Evolutionary conservation across 1,139 yeast genomes (phyloP).

Genomic region (Taphrina confusa): DNA sequence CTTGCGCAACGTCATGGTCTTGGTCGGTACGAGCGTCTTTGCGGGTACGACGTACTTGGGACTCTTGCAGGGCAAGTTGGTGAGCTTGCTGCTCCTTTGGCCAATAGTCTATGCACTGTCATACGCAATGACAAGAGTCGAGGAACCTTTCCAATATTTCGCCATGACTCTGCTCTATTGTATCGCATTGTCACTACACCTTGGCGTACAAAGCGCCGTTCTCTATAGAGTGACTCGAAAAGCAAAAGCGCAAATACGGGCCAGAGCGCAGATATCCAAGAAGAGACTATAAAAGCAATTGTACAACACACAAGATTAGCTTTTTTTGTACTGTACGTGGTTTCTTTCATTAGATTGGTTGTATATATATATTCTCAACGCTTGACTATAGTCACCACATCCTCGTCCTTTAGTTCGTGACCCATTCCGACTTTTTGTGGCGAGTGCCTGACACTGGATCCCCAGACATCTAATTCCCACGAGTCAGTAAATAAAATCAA

Average conservation of each 20-base stretch:
- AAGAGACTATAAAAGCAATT: neutral
- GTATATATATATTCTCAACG: conserved; percentile 55
- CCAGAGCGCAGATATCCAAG: neutral
- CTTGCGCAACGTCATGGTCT: neutral
- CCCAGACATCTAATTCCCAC: conserved; percentile 47
- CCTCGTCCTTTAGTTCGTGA: conserved; percentile 87
- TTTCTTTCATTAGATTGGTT: too few species aligned
- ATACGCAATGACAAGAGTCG: too few species aligned
- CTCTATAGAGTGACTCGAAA: neutral
- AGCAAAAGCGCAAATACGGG: neutral
- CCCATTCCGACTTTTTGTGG: conserved; percentile 93
- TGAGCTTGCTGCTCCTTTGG: neutral
- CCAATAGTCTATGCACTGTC: neutral
- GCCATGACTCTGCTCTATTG: too few species aligned
- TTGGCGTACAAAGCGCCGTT: neutral
- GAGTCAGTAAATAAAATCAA: conserved; percentile 1
- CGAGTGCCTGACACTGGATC: conserved; percentile 92
- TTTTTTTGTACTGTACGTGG: too few species aligned
- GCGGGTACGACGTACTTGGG: neutral
- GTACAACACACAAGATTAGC: too few species aligned
- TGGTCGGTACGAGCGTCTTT: neutral
- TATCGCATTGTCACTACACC: neutral
- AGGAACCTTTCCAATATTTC: too few species aligned
- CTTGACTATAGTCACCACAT: conserved; percentile 91
- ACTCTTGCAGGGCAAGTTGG: neutral